Percentiles rank a stretch among this genome's conserved stretches.
Evolutionary conservation across 768 basidiomycete species (phyloP).

Genomic region (Saitozyma sp.): DNA sequence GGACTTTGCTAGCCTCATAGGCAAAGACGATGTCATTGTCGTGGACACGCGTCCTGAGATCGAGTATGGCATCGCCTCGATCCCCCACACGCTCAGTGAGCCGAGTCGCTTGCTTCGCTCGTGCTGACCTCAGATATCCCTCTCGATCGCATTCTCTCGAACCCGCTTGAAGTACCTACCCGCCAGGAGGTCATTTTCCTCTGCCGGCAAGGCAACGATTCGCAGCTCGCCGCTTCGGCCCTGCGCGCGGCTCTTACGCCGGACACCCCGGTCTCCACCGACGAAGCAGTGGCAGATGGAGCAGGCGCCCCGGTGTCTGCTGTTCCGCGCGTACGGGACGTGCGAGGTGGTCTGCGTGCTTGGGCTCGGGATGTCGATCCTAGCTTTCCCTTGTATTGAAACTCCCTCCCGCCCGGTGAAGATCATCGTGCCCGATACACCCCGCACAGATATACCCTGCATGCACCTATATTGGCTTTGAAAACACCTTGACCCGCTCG

Average conservation of each 20-base stretch:
- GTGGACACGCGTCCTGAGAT: constrained; percentile 77
- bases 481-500: constrained; percentile 22
- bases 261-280: no score
- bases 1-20: constrained; percentile 57
- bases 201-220: constrained; percentile 91
- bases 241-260: constrained; percentile 17
- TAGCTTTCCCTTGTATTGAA: constrained; percentile 70
- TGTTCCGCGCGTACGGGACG: constrained; percentile 52
- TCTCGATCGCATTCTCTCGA: constrained; percentile 64
- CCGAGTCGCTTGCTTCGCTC: constrained; percentile 1
- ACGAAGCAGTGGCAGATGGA: constrained; percentile 49
- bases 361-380: constrained; percentile 76
- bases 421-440: neutral
- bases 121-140: constrained; percentile 66
- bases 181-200: constrained; percentile 61
- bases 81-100: constrained; percentile 72
- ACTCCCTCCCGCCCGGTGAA: neutral
- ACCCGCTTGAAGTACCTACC: constrained; percentile 53
- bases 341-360: constrained; percentile 76
- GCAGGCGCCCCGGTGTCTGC: neutral
- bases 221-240: constrained; percentile 77
- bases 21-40: constrained; percentile 47
- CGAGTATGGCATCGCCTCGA: constrained; percentile 82
- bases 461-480: constrained; percentile 31
- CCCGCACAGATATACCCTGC: neutral